Conservation (phyloP, 441 rosid genomes). For the Macaranga tanarius region DNA sequence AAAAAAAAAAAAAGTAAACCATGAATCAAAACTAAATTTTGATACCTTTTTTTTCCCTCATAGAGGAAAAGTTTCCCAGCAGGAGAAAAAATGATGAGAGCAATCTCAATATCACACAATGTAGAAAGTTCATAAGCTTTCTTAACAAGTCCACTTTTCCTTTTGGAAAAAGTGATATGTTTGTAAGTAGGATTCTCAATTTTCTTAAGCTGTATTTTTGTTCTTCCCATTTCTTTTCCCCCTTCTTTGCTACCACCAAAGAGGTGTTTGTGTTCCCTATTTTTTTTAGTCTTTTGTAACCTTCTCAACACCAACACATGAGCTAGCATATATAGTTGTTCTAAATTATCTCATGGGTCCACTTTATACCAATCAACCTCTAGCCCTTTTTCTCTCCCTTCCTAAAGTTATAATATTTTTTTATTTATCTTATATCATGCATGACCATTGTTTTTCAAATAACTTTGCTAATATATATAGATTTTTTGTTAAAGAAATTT, state of each 20-base stretch:
- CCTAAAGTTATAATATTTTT: not conserved
- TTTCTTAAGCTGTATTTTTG: conserved; percentile 34
- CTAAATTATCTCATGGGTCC: not conserved
- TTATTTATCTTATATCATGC: not conserved
- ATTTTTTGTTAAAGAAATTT: not conserved
- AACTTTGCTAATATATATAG: not conserved
- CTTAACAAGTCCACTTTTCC: conserved; percentile 47
- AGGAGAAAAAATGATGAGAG: conserved; percentile 46
- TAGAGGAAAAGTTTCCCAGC: conserved; percentile 44
- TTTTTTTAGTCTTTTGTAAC: not conserved
- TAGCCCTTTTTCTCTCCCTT: not conserved
- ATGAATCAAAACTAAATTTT: not conserved
- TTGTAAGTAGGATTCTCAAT: conserved; percentile 35
- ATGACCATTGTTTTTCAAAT: not conserved
- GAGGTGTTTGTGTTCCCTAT: not conserved
- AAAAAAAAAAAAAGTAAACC: not conserved
- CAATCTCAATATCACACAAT: conserved; percentile 43
- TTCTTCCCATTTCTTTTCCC: conserved; percentile 45
- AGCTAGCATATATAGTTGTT: not conserved
- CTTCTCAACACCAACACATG: not conserved
- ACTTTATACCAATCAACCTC: not conserved
- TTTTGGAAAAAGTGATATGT: conserved; percentile 46
- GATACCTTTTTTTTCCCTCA: conserved; percentile 40
- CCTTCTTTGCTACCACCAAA: not conserved
- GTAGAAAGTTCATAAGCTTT: conserved; percentile 49